Evolutionary conservation across 192 early-diverging fungal genomes (phyloP).

Genomic region (Entomortierella chlamydospora): DNA sequence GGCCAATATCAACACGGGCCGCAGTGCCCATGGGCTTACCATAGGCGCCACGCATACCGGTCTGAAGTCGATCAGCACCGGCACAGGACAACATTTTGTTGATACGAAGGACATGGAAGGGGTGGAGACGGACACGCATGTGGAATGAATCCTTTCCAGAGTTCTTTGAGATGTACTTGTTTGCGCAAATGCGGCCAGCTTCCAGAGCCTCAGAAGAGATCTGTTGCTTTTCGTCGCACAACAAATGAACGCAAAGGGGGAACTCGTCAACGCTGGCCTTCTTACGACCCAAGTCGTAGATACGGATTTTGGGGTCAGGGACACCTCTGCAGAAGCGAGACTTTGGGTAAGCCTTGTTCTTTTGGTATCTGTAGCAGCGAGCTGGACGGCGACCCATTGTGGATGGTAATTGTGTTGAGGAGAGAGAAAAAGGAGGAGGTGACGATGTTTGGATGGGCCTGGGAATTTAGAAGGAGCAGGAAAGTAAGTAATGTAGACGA

Average conservation of each 20-base stretch:
- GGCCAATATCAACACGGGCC: conserved; percentile 98
- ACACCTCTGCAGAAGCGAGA: conserved; percentile 98
- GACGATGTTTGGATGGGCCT: neutral
- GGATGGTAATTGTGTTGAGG: neutral
- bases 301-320: conserved; percentile 98
- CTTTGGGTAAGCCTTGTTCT: conserved; percentile 99
- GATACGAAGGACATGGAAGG: conserved; percentile 99
- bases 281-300: conserved; percentile 98
- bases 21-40: conserved; percentile 96
- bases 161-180: conserved; percentile 98
- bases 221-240: conserved; percentile 98
- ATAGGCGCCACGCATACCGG: conserved; percentile 99
- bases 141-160: conserved; percentile 99
- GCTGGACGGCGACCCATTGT: conserved; percentile 99
- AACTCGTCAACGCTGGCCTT: conserved; percentile 98
- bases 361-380: conserved; percentile 98
- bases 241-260: conserved; percentile 94
- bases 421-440: neutral
- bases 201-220: conserved; percentile 99
- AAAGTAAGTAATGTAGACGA: neutral
- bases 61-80: conserved; percentile 98
- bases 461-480: neutral
- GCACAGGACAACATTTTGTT: conserved; percentile 99
- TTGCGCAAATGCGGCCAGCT: conserved; percentile 96
- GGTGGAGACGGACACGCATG: conserved; percentile 98